Base-by-base conservation (phyloP, 768 basidiomycete genomes). In the Amanita molliuscula region DNA sequence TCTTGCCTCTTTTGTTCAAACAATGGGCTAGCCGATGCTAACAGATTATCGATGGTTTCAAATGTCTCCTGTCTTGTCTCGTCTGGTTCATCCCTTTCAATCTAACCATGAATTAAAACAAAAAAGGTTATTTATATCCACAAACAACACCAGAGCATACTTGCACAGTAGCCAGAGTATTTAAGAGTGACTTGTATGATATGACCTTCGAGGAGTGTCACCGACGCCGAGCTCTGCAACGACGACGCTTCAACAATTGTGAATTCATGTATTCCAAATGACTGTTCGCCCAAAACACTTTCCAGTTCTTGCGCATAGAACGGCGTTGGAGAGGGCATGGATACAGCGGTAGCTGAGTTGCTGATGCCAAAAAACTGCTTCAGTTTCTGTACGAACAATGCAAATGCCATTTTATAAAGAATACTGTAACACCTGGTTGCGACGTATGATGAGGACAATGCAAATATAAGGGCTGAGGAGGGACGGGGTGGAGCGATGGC, bases 11-110 rank as follows among this genome's bases (percentile, higher is more conserved):
- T 74, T 53, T 63, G 62, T 41, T 61, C 61, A 57, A 81, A 86
- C 55, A 72, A 61, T n/a, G 72, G 68, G 60, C 84, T 87, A 47
- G 69, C 58, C 13, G 72, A 67, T 44, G 69, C 68, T 29, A 88
- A 68, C 23, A 86, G 67, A 26, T 67, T 69, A 44, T 85, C 84
- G 16, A 85, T 58, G 16, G 73, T 75, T 62, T 88, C 84, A 50
- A 75, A 78, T 7, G 63, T 62, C 51, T 55, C 53, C 40, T 62
- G 31, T 29, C 60, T 46, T 40, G 36, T 54, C 55, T 51, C 51
- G 8, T 36, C 15, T 31, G 50, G 50, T 35, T 48, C 54, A 44
- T 34, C 25, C 13, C 21, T 34, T 15, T 18, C 42, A 41, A 35
- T 44, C 33, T 35, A 25, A 20, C 29, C 6, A 49, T 8, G 21